Base-by-base conservation (phyloP, 495 filamentous ascomycete species). In the Penicillium longicatenatum region DNA sequence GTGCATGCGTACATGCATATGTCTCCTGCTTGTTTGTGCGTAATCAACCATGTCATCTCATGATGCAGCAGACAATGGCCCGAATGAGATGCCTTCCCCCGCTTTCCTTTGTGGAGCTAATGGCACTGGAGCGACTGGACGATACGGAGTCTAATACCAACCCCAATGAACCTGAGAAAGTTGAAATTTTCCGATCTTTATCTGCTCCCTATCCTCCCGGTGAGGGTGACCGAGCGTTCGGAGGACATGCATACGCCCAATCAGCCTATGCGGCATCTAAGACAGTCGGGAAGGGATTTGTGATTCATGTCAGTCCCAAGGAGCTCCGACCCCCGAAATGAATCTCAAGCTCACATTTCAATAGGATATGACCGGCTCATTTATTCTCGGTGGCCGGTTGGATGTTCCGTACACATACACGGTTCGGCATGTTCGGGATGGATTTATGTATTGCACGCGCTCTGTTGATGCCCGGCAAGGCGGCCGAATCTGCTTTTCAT, bases 231-330 rank as follows among this genome's bases (percentile, higher is more conserved):
- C 70, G 67, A 2, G 79, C 81, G 11, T 89, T 78, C 62, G 88
- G 88, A 8, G 87, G 86, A 0, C 85, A 89, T 71, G 87, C 89
- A 6, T 90, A 85, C 58, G 81, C 82, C 3, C 88, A 91, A 61
- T 77, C 84, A 0, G 84, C 79, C 7, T 78, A 86, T 68, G 86
- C 84, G 0, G 86, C 82, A 12, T 83, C 79, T 5, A 78, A 79
- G 48, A 84, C 79, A 14, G 78, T 86, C 11, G 62, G 54, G 6
- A 71, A 74, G 35, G 77, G 82, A 2, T 76, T 84, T 21, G 73
- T 85, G 21, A 75, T 89, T 49, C 83, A 89, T 73, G 85, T 88
- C 79, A 60, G 84, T 69, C 20, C 39, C 33, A 55, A 14, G n/a
- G 31, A 41, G 48, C 14, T 31, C 10, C 6, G 43, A 11, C 16